Conservation (phyloP, 1,139 yeast genomes). For the Blastobotrys capitulatus region DNA sequence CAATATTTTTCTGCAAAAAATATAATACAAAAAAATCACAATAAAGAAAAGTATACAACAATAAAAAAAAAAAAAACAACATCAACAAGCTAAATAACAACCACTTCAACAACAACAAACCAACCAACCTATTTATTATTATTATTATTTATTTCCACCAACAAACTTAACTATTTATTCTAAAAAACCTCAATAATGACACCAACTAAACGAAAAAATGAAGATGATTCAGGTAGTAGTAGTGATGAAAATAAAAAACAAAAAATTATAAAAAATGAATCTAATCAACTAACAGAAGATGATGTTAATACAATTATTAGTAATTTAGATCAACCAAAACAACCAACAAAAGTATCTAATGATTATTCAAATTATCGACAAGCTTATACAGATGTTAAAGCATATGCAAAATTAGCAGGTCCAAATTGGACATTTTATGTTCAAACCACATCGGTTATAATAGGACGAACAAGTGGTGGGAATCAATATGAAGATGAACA, state of each 20-base stretch:
- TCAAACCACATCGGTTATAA: slow-evolving; percentile 65
- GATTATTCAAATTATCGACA: slow-evolving; percentile 63
- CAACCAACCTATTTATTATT: too few relatives aligned
- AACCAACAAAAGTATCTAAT: slow-evolving; percentile 40
- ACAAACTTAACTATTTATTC: too few relatives aligned
- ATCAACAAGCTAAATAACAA: too few relatives aligned
- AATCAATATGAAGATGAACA: slow-evolving; percentile 25
- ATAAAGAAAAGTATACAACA: too few relatives aligned
- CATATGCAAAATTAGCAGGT: slow-evolving; percentile 96
- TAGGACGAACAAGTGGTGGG: slow-evolving; percentile 68
- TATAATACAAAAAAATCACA: too few relatives aligned
- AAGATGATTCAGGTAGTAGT: background rate
- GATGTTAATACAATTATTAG: slow-evolving; percentile 44
- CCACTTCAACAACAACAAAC: too few relatives aligned
- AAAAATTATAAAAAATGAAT: too few relatives aligned
- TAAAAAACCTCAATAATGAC: background rate
- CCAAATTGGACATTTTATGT: slow-evolving; percentile 91
- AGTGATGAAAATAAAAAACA: background rate
- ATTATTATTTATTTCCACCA: too few relatives aligned
- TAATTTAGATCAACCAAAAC: slow-evolving; percentile 41
- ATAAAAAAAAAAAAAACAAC: too few relatives aligned
- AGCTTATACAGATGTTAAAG: slow-evolving; percentile 72
- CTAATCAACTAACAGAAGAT: slow-evolving; percentile 13
- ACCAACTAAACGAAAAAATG: background rate
- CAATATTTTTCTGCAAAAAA: too few relatives aligned